Percentiles rank a stretch among this genome's conserved stretches.
Evolutionary conservation across 1,284 basidiomycete species (phyloP).

Genomic region (Fomitopsis palustris): DNA sequence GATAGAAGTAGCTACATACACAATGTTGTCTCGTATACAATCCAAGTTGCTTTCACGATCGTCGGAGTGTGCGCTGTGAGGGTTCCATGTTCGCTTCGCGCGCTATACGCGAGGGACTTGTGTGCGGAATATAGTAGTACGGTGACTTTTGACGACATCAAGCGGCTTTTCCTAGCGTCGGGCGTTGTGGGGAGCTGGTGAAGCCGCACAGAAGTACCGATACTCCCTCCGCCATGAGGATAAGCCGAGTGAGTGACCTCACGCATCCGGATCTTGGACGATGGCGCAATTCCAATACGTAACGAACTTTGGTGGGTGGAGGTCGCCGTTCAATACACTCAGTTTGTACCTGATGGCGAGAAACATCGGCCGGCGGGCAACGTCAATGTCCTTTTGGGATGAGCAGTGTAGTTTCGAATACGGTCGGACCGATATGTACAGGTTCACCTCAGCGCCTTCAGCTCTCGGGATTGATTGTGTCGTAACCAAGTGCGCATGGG

Average conservation of each 20-base stretch:
- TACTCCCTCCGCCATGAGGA: neutral
- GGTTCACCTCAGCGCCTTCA: neutral
- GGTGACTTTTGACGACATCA: neutral
- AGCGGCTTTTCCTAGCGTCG: neutral
- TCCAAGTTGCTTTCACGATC: neutral
- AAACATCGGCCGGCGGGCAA: neutral
- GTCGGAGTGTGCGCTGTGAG: neutral
- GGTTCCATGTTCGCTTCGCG: neutral
- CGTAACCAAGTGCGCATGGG: neutral
- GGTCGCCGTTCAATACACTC: neutral
- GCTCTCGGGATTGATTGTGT: neutral
- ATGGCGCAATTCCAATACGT: neutral
- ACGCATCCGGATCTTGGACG: neutral
- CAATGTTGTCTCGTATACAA: slow-evolving; percentile 1
- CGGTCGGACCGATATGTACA: neutral
- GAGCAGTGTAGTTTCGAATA: neutral
- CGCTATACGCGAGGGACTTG: neutral
- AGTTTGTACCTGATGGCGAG: neutral
- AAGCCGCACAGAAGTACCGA: neutral
- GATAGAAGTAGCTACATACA: slow-evolving; percentile 12
- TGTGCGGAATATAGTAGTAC: neutral
- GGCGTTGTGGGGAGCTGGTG: neutral
- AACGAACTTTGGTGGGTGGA: neutral
- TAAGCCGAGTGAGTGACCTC: neutral
- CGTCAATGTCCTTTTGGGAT: neutral